Evolutionary conservation across 192 early-diverging fungal species (phyloP).

Genomic region (Funneliformis geosporum): DNA sequence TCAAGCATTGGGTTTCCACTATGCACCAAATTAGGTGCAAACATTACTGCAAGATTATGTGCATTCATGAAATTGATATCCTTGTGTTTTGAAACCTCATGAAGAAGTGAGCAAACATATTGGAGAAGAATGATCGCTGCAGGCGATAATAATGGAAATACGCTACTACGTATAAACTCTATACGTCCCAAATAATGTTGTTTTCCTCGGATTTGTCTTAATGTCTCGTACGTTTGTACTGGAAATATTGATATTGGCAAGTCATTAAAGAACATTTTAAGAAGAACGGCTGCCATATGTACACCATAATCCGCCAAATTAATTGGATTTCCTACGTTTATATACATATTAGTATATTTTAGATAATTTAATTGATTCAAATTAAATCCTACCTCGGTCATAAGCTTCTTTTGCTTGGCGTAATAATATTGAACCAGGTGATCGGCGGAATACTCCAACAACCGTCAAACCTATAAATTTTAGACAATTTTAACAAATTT

Average conservation of each 20-base stretch:
- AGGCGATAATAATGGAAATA: conserved; percentile 46
- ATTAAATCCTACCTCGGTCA: conserved; percentile 43
- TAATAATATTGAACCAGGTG: conserved; percentile 73
- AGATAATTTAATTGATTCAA: neutral
- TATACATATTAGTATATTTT: neutral
- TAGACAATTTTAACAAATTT: neutral
- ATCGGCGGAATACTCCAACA: conserved; percentile 85
- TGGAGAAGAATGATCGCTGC: conserved; percentile 56
- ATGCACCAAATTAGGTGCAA: conserved; percentile 84
- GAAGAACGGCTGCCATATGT: conserved; percentile 76
- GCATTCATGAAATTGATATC: conserved; percentile 82
- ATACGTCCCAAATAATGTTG: conserved; percentile 43
- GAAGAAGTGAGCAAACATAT: conserved; percentile 72
- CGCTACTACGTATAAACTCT: conserved; percentile 40
- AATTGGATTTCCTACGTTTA: conserved; percentile 49
- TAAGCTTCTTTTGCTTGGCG: conserved; percentile 64
- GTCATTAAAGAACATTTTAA: conserved; percentile 85
- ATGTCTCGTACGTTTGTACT: conserved; percentile 57
- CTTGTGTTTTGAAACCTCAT: conserved; percentile 66
- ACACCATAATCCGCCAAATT: conserved; percentile 68
- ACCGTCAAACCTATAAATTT: conserved; percentile 61
- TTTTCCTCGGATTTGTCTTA: conserved; percentile 33
- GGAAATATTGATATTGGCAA: conserved; percentile 78
- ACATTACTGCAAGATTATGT: conserved; percentile 78
- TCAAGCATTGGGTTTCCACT: conserved; percentile 26